Evolutionary conservation across 305 asterid genomes (phyloP).

Genomic region (Fraxinus velutina): DNA sequence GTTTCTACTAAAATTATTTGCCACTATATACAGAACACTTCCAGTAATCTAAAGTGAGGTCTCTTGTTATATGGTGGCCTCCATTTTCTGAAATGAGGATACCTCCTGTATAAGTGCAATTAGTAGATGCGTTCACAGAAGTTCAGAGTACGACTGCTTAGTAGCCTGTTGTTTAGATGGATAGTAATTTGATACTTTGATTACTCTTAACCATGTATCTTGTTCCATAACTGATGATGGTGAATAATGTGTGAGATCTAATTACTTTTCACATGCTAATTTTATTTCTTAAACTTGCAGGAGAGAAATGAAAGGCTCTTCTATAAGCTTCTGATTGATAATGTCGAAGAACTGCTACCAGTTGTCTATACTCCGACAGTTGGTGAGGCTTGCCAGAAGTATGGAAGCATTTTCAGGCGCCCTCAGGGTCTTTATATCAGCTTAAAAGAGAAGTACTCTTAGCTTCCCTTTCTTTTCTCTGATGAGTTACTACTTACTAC

Average conservation of each 20-base stretch:
- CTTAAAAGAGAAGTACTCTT: slow-evolving; percentile 65
- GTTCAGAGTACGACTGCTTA: neutral
- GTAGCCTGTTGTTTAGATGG: neutral
- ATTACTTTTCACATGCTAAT: neutral
- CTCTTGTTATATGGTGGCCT: neutral
- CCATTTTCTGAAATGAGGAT: neutral
- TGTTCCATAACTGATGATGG: neutral
- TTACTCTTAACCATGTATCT: neutral
- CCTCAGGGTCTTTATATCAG: slow-evolving; percentile 95
- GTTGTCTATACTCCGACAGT: slow-evolving; percentile 90
- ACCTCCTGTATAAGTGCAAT: neutral
- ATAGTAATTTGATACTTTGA: neutral
- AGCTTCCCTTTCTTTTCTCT: neutral
- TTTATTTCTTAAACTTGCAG: slow-evolving; percentile 36
- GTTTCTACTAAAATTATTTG: neutral
- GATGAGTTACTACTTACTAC: neutral
- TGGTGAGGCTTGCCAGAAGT: slow-evolving; percentile 98
- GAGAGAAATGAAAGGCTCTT: slow-evolving; percentile 84
- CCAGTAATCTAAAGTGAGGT: neutral
- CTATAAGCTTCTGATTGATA: slow-evolving; percentile 81
- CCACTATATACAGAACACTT: neutral
- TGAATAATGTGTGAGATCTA: neutral
- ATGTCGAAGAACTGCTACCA: slow-evolving; percentile 90
- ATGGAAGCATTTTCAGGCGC: slow-evolving; percentile 84
- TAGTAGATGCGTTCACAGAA: neutral